Percentiles rank a stretch among this genome's conserved stretches.
phyloP scores from a whole-genome alignment of 768 basidiomycete species.

The Tulasnella calospora region DNA sequence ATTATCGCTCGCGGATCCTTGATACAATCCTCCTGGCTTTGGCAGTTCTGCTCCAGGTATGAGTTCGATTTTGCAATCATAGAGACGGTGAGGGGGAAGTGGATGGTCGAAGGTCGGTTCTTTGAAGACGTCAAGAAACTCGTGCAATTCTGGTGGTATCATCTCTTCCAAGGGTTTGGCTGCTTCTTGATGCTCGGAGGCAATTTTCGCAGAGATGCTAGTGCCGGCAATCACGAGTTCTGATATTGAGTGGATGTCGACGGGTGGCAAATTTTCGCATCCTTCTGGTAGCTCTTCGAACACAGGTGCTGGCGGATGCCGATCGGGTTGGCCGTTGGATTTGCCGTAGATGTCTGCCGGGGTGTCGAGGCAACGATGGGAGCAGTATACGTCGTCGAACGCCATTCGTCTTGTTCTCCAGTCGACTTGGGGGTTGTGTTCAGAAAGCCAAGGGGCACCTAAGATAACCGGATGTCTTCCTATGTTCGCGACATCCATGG shows the following conservation, averaged over 20 bases:
- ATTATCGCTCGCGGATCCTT: too few relatives aligned
- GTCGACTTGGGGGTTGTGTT: too few relatives aligned
- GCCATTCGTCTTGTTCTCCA: background rate
- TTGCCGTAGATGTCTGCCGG: background rate
- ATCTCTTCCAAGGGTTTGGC: background rate
- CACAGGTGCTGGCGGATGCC: background rate
- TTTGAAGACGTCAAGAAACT: slow-evolving; percentile 7
- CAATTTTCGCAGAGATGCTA: background rate
- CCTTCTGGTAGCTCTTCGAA: too few relatives aligned
- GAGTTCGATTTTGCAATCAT: slow-evolving; percentile 8
- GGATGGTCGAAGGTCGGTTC: background rate
- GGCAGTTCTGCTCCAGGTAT: slow-evolving; percentile 1
- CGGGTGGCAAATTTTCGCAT: too few relatives aligned
- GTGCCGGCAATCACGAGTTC: background rate
- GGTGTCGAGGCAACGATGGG: background rate
- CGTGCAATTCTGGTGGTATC: background rate
- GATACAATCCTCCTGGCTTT: too few relatives aligned
- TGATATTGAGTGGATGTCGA: too few relatives aligned
- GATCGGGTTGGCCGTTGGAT: background rate
- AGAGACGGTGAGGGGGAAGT: background rate
- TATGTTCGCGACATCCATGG: too few relatives aligned
- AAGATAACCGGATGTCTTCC: too few relatives aligned
- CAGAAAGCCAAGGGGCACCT: too few relatives aligned
- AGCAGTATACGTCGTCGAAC: background rate
- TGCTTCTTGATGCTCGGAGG: background rate